Conservation (phyloP, 345 rosid genomes). For the Fremontodendron californicum region DNA sequence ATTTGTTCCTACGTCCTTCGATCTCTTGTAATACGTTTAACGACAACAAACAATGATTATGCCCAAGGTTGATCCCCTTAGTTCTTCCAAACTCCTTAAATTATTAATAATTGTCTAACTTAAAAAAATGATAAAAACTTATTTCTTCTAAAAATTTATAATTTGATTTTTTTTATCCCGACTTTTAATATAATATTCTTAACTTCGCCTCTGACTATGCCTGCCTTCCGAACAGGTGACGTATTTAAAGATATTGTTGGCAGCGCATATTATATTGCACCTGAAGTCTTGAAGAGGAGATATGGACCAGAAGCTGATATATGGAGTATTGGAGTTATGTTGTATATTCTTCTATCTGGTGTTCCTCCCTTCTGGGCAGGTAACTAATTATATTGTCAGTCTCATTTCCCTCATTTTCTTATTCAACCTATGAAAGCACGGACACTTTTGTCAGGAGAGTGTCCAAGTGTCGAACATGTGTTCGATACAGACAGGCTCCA, state of each 20-base stretch:
- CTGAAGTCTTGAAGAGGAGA: constrained; percentile 81
- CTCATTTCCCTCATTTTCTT: not conserved
- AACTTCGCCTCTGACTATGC: too few relatives aligned
- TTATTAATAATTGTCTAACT: too few relatives aligned
- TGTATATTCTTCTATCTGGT: constrained; percentile 82
- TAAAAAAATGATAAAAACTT: too few relatives aligned
- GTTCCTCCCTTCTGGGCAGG: constrained; percentile 99
- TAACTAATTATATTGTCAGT: constrained; percentile 7
- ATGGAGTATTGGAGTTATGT: constrained; percentile 93
- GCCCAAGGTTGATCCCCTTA: too few relatives aligned
- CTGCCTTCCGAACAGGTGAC: constrained; percentile 47
- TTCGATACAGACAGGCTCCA: too few relatives aligned
- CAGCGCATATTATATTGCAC: constrained; percentile 94
- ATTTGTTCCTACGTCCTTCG: not conserved
- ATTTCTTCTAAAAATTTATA: too few relatives aligned
- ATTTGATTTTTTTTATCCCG: too few relatives aligned
- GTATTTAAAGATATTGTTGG: constrained; percentile 90
- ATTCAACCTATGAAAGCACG: too few relatives aligned
- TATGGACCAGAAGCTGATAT: constrained; percentile 94
- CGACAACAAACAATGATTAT: not conserved
- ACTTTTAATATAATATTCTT: too few relatives aligned
- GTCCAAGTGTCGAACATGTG: too few relatives aligned
- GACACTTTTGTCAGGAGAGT: too few relatives aligned
- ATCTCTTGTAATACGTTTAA: not conserved
- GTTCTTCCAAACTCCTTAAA: too few relatives aligned